A percentile compares a stretch with the other conserved stretches of the same genome.
Conservation (phyloP, 441 rosid genomes). For the Manihot esculenta region DNA sequence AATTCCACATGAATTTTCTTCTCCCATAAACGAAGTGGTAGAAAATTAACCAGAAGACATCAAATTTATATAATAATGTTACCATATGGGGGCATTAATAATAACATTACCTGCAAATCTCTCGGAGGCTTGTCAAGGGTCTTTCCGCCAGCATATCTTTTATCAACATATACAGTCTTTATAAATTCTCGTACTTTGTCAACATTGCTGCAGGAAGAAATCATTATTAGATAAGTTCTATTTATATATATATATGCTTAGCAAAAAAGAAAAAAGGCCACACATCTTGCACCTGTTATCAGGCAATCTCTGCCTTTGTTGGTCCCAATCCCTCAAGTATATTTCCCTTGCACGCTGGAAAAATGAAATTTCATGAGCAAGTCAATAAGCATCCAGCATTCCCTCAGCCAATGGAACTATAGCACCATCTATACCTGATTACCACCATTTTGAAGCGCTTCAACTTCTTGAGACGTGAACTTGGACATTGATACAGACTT, state of each 20-base stretch:
- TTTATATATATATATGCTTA: conserved; percentile 6
- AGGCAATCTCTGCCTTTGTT: conserved; percentile 81
- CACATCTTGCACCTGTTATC: conserved; percentile 62
- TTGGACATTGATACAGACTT: conserved; percentile 97
- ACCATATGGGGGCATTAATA: not conserved
- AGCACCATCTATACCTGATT: conserved; percentile 65
- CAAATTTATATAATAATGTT: not conserved
- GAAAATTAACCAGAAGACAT: not conserved
- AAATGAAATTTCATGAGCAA: conserved; percentile 28
- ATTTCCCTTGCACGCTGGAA: conserved; percentile 90
- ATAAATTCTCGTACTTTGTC: conserved; percentile 83
- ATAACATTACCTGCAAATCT: conserved; percentile 63
- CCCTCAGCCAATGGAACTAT: conserved; percentile 9
- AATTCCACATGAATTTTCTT: not conserved
- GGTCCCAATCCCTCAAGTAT: conserved; percentile 84
- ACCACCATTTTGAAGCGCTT: conserved; percentile 94
- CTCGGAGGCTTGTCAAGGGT: conserved; percentile 66
- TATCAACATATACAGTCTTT: conserved; percentile 75
- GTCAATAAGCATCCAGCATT: conserved; percentile 20
- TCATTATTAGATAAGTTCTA: conserved; percentile 10
- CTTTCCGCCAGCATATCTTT: conserved; percentile 70
- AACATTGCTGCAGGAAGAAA: conserved; percentile 56
- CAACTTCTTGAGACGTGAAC: conserved; percentile 94
- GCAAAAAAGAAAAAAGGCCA: conserved; percentile 25
- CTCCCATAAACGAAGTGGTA: not conserved